These are phyloP conservation scores for Penicillium brasilianum DNA, from an alignment of 2,329 filamentous ascomycete genomes.

Conservation along the genomic window DNA sequence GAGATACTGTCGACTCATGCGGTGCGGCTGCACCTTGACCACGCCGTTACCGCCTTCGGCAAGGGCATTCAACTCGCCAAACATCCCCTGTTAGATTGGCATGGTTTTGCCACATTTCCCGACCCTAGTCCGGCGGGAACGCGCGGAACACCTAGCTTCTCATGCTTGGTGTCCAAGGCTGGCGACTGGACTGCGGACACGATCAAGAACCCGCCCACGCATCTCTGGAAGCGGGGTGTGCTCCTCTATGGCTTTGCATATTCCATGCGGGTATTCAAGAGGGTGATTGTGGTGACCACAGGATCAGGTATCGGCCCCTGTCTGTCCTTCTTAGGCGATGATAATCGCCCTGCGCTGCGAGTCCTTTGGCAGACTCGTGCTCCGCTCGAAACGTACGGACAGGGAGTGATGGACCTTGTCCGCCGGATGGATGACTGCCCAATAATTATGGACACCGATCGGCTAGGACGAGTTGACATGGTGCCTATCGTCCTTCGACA, in stretches of 20 bases:
- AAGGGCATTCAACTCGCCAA: conserved; percentile 65
- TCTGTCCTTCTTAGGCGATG: conserved; percentile 63
- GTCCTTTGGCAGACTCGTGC: conserved; percentile 72
- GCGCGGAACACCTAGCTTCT: conserved; percentile 60
- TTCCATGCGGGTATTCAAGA: conserved; percentile 68
- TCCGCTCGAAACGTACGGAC: conserved; percentile 67
- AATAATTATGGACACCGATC: conserved; percentile 69
- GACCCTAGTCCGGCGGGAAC: conserved; percentile 46
- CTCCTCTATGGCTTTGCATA: conserved; percentile 71
- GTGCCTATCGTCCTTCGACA: conserved; percentile 61
- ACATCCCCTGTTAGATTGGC: conserved; percentile 71
- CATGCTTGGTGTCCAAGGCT: conserved; percentile 71
- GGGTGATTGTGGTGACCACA: conserved; percentile 70
- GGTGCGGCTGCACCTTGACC: conserved; percentile 70
- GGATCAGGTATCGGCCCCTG: conserved; percentile 75
- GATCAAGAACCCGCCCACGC: conserved; percentile 65
- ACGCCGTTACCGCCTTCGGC: conserved; percentile 63
- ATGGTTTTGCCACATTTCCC: conserved; percentile 76
- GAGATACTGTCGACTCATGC: conserved; percentile 75
- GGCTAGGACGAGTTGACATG: conserved; percentile 65
- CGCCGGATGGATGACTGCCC: conserved; percentile 63
- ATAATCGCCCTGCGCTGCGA: conserved; percentile 52
- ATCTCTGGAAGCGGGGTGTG: conserved; percentile 71
- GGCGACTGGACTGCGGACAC: conserved; percentile 74
- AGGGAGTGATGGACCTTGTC: conserved; percentile 62